Evolutionary conservation across 2,329 filamentous ascomycete genomes (phyloP).

Genomic region (Purpureocillium lavendulum): DNA sequence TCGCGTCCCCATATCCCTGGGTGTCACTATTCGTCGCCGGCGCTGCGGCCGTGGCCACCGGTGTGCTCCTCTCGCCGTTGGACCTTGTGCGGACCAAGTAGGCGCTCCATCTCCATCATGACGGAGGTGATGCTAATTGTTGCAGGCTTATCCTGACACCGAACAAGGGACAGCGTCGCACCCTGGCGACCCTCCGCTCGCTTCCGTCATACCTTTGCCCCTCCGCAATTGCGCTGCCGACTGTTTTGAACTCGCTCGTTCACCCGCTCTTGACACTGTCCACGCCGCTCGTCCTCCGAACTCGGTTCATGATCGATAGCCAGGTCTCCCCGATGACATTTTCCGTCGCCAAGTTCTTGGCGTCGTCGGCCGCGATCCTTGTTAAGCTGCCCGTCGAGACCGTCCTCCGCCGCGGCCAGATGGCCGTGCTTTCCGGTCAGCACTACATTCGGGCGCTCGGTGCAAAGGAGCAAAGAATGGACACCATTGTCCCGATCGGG

Average conservation of each 20-base stretch:
- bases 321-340: conserved; percentile 74
- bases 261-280: conserved; percentile 77
- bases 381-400: conserved; percentile 88
- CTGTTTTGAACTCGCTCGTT: conserved; percentile 74
- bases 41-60: conserved; percentile 59
- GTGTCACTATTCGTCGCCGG: conserved; percentile 68
- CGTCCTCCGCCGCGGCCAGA: conserved; percentile 80
- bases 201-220: conserved; percentile 73
- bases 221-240: conserved; percentile 67
- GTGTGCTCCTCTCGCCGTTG: conserved; percentile 74
- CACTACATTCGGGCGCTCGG: conserved; percentile 42
- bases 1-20: conserved; percentile 73
- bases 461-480: conserved; percentile 34
- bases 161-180: conserved; percentile 64
- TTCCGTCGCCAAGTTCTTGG: conserved; percentile 72
- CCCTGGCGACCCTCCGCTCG: conserved; percentile 67
- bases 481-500: conserved; percentile 73
- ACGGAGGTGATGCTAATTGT: conserved; percentile 16
- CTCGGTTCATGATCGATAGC: conserved; percentile 76
- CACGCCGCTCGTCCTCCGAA: conserved; percentile 76
- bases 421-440: conserved; percentile 56
- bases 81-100: conserved; percentile 77
- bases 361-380: conserved; percentile 72
- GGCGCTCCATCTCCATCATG: conserved; percentile 20
- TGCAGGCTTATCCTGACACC: conserved; percentile 73